phyloP scores from a whole-genome alignment of 257 asterid genomes.

The Lavandula angustifolia region DNA sequence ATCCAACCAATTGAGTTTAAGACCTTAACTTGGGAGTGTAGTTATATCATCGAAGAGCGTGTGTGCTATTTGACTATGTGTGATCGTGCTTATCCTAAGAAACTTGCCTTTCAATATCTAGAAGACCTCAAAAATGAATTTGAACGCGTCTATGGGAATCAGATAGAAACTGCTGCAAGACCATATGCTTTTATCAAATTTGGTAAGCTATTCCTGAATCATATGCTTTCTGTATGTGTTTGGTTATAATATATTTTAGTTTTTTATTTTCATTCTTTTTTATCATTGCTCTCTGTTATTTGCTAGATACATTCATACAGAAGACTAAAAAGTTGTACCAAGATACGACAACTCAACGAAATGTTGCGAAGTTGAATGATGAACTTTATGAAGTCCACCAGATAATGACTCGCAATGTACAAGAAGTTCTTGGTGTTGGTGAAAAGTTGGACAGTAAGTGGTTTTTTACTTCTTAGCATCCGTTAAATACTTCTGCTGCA shows the following conservation, averaged over 20 bases:
- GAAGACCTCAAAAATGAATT: constrained; percentile 95
- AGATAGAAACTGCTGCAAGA: constrained; percentile 97
- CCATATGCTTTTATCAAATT: constrained; percentile 96
- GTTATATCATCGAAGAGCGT: constrained; percentile 87
- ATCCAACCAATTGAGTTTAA: too few relatives aligned
- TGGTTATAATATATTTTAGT: background rate
- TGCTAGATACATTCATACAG: constrained; percentile 81
- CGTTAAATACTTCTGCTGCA: constrained; percentile 7
- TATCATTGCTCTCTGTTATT: constrained; percentile 19
- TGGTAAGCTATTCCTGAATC: constrained; percentile 46
- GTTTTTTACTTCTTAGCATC: constrained; percentile 4
- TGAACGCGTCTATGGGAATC: constrained; percentile 78
- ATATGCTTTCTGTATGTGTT: constrained; percentile 3
- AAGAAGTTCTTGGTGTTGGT: constrained; percentile 99
- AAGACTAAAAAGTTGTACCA: constrained; percentile 90
- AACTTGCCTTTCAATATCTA: constrained; percentile 87
- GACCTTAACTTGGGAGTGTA: constrained; percentile 60
- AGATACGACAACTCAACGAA: constrained; percentile 92
- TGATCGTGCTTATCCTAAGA: constrained; percentile 94
- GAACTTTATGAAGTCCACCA: constrained; percentile 99
- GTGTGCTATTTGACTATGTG: constrained; percentile 96
- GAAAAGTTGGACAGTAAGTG: constrained; percentile 96
- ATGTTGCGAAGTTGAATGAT: constrained; percentile 85
- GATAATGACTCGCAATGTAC: constrained; percentile 98
- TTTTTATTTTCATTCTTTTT: background rate